Conservation (phyloP, 2,329 filamentous ascomycete species). For the Pyrenophora seminiperda region DNA sequence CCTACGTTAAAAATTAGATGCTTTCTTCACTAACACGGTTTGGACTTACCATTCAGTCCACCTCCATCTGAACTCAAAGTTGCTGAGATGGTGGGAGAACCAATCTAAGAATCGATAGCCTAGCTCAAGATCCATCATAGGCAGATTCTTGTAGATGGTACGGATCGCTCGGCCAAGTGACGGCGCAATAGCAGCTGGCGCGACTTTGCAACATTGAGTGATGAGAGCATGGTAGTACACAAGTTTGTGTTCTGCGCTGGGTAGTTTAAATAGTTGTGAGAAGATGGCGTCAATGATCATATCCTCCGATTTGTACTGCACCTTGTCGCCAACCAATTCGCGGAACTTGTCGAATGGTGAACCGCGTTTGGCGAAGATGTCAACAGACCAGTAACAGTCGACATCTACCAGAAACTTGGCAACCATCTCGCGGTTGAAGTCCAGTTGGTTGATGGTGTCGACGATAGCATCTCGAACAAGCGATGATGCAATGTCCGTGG, state of each 20-base stretch:
- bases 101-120: slow-evolving; percentile 90
- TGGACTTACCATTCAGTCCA: slow-evolving; percentile 85
- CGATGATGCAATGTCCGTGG: slow-evolving; percentile 75
- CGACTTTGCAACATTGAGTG: slow-evolving; percentile 94
- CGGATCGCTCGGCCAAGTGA: slow-evolving; percentile 91
- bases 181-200: slow-evolving; percentile 93
- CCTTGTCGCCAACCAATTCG: slow-evolving; percentile 65
- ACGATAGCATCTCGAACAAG: slow-evolving; percentile 83
- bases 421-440: slow-evolving; percentile 87
- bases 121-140: slow-evolving; percentile 85
- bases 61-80: slow-evolving; percentile 99
- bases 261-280: slow-evolving; percentile 89
- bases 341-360: slow-evolving; percentile 90
- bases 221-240: slow-evolving; percentile 96
- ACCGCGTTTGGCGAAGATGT: slow-evolving; percentile 90
- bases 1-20: slow-evolving; percentile 49
- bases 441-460: slow-evolving; percentile 91
- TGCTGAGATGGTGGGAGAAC: slow-evolving; percentile 97
- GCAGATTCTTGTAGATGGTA: slow-evolving; percentile 82
- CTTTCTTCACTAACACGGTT: too few relatives aligned
- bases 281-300: slow-evolving; percentile 97
- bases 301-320: slow-evolving; percentile 97
- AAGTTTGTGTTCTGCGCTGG: slow-evolving; percentile 85
- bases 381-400: slow-evolving; percentile 89
- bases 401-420: slow-evolving; percentile 91